phyloP scores from a whole-genome alignment of 139 green algal genomes.

The Zygnema circumcarinatum region DNA sequence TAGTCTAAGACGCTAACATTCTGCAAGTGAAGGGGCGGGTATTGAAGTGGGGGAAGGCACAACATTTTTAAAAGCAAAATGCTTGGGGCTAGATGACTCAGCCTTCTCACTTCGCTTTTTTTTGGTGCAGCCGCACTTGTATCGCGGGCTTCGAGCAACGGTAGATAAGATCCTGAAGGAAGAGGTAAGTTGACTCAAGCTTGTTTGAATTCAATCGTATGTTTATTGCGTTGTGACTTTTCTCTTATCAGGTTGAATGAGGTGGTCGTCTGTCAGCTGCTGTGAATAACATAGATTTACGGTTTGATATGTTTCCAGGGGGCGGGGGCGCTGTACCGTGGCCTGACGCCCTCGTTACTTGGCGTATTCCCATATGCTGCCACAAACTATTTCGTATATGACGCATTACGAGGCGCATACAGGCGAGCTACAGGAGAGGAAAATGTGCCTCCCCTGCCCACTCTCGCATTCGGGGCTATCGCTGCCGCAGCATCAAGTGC shows the following conservation, averaged over 20 bases:
- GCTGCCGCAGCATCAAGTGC: slow-evolving; percentile 13
- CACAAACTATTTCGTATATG: slow-evolving; percentile 50
- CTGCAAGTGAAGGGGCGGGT: background rate
- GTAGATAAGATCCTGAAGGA: slow-evolving; percentile 30
- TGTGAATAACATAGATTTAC: no score
- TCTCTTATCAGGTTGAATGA: no score
- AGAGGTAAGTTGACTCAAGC: no score
- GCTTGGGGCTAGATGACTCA: background rate
- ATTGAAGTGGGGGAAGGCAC: background rate
- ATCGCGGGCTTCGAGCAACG: background rate
- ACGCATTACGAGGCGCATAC: slow-evolving; percentile 19
- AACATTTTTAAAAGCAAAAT: background rate
- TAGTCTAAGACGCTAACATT: background rate
- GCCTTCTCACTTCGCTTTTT: background rate
- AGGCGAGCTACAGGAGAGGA: slow-evolving; percentile 11
- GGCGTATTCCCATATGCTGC: slow-evolving; percentile 45
- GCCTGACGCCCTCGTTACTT: background rate
- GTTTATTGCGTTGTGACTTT: no score
- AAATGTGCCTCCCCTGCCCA: slow-evolving; percentile 1
- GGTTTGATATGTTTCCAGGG: background rate
- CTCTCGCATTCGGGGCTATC: slow-evolving; percentile 10
- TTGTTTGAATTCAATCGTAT: no score
- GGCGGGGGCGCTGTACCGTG: slow-evolving; percentile 5
- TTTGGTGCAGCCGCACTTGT: slow-evolving; percentile 34
- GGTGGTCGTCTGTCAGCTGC: no score